A percentile compares a stretch with the other conserved stretches of the same genome.
These are phyloP conservation scores for Barnettozyma siamensis DNA, from an alignment of 805 yeast genomes.

Conservation along the genomic window DNA sequence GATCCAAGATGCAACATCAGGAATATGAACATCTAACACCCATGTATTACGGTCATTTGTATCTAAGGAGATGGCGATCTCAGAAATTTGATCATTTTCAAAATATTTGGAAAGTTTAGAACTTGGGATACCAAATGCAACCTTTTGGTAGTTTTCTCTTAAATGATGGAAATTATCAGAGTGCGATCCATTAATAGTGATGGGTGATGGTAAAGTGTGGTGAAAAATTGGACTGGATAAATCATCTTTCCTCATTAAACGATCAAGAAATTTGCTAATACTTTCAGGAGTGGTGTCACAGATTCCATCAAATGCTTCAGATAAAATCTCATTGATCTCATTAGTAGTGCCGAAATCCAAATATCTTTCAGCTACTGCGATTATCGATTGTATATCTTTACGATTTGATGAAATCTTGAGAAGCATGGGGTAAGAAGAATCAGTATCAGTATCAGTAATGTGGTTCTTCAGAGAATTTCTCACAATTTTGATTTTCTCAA, in stretches of 20 bases:
- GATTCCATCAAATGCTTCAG: not conserved
- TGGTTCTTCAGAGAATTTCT: not conserved
- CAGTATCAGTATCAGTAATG: not conserved
- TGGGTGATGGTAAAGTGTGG: not conserved
- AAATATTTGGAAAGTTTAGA: slow-evolving; percentile 1
- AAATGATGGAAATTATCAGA: slow-evolving; percentile 5
- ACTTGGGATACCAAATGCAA: slow-evolving; percentile 11
- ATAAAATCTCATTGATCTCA: not conserved
- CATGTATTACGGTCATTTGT: not conserved
- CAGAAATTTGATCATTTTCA: slow-evolving; percentile 1
- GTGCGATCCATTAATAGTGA: not conserved
- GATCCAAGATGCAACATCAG: slow-evolving; percentile 9
- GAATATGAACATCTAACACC: slow-evolving; percentile 9
- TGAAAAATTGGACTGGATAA: not conserved
- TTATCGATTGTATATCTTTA: slow-evolving; percentile 1
- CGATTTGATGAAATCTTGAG: not conserved
- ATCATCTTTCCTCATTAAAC: not conserved
- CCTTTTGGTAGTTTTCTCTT: not conserved
- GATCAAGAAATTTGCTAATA: not conserved
- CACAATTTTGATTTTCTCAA: not conserved
- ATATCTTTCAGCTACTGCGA: slow-evolving; percentile 3
- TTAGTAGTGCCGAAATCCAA: slow-evolving; percentile 3
- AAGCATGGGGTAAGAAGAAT: not conserved
- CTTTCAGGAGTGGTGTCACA: not conserved
- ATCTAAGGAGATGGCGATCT: slow-evolving; percentile 10